These are phyloP conservation scores for Neofusicoccum laricinum DNA, from an alignment of 2,329 filamentous ascomycete species.

Conservation along the genomic window DNA sequence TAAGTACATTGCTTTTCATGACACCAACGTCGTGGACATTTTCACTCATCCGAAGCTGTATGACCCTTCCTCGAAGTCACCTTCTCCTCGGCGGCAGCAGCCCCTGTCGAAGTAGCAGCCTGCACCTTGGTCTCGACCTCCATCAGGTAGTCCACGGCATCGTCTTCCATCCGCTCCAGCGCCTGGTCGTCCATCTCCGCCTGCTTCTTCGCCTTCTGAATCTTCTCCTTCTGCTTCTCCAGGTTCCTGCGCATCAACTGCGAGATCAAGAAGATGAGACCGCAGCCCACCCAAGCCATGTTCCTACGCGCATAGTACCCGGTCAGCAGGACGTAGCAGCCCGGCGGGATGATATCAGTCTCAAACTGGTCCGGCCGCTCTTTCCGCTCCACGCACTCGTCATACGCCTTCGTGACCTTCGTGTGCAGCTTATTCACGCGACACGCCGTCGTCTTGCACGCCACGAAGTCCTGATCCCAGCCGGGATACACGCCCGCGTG, in stretches of 20 bases:
- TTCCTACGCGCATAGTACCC: conserved; percentile 6
- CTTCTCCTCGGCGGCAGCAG: background rate
- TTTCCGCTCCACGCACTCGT: conserved; percentile 4
- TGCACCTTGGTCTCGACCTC: conserved; percentile 1
- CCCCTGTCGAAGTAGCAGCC: background rate
- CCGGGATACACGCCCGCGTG: conserved; percentile 10
- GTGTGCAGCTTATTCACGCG: conserved; percentile 16
- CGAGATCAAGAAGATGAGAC: background rate
- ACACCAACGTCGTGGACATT: background rate
- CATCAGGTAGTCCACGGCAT: conserved; percentile 11
- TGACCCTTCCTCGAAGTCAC: background rate
- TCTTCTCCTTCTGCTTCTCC: conserved; percentile 16
- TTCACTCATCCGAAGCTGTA: background rate
- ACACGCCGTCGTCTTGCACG: conserved; percentile 16
- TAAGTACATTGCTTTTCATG: background rate
- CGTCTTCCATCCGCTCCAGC: conserved; percentile 15
- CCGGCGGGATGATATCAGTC: background rate
- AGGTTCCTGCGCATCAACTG: background rate
- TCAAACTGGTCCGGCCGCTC: conserved; percentile 1
- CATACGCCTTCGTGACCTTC: background rate
- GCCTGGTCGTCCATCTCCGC: conserved; percentile 13
- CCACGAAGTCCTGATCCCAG: conserved; percentile 11
- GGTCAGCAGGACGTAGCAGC: background rate
- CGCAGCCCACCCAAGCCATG: conserved; percentile 7
- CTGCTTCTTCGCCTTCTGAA: conserved; percentile 13